Conservation (phyloP, 176 grass and related monocot species). For the Zoysia japonica region DNA sequence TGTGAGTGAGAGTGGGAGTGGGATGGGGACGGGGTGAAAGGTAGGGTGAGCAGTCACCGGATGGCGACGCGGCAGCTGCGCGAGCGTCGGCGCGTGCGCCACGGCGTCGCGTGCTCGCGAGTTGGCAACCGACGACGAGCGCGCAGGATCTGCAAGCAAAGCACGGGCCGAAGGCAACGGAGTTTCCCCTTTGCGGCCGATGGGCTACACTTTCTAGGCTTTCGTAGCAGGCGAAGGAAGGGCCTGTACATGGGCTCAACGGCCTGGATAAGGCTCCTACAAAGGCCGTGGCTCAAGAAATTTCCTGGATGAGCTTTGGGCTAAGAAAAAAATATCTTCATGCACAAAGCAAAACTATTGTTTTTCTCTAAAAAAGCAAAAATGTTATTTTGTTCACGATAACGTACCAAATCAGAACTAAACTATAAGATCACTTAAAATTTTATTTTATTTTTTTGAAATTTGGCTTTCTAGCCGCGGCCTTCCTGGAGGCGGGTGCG, state of each 20-base stretch:
- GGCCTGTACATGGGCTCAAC: not conserved
- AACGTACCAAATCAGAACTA: not conserved
- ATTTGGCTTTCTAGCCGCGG: too few species aligned
- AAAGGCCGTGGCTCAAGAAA: too few species aligned
- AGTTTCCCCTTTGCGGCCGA: not conserved
- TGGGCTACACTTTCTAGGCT: not conserved
- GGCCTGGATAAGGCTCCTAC: not conserved
- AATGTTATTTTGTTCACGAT: too few species aligned
- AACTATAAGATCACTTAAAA: not conserved
- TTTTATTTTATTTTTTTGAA: too few species aligned
- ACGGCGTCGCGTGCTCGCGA: too few species aligned
- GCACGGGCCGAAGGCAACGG: not conserved
- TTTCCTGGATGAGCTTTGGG: too few species aligned
- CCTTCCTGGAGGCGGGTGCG: too few species aligned
- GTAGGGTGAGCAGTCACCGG: not conserved
- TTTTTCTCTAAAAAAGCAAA: too few species aligned
- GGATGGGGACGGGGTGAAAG: too few species aligned
- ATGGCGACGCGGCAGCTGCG: slow-evolving; percentile 10
- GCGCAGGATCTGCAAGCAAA: not conserved
- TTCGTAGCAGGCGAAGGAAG: not conserved
- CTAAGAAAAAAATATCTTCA: too few species aligned
- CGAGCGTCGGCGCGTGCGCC: not conserved
- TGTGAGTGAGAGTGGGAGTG: not conserved
- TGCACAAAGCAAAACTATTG: too few species aligned
- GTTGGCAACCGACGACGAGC: not conserved